Base-by-base conservation (phyloP, 176 grass and related monocot species). In the Aegilops sharonensis region DNA sequence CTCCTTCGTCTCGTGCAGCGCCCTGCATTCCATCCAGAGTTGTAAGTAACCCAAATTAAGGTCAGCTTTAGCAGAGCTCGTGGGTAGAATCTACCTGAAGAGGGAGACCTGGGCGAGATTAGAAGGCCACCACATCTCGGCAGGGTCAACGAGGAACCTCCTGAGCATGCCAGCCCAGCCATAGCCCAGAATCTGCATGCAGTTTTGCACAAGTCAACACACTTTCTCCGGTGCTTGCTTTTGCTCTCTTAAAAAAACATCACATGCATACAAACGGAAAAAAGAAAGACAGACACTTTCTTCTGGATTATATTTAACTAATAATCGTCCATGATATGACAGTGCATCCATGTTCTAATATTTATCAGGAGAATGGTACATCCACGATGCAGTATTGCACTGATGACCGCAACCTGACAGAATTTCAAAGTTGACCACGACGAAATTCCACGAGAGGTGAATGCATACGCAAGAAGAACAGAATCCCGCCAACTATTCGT, bases 111-210 rank as follows among this genome's bases (percentile, higher is more conserved):
- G 95, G 60, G 93, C 95, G 23, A 98, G 93, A 68, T 97, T 97
- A 35, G 95, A 97, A 85, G 95, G 95, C 95, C 95, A 97, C 95
- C 95, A 97, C 95, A 97, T 97, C 43, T 97, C 95, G 4, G 89
- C 95, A 62, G 95, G 95, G n/a, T 97, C 93, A n/a, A 97, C 95
- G 24, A 97, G 85, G 80, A 93, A 97, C 79, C 92, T 93, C 82
- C 95, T 85, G 31, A 95, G 86, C 91, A 97, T 84, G 25, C 95
- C 95, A 43, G 95, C 95, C 95, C 95, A 97, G 8, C 95, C 95
- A 88, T 97, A 97, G 29, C 95, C 95, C 57, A 97, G 65, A 80
- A 97, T 68, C 95, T 97, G 95, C 45, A 54, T 93, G 95, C 37
- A 54, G 61, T 8, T 48, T 48, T 75, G 25, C 75, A 78, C 12